A percentile compares a stretch with the other conserved stretches of the same genome.
phyloP scores from a whole-genome alignment of 2,329 filamentous ascomycete genomes.

The Alternaria conjuncta region DNA sequence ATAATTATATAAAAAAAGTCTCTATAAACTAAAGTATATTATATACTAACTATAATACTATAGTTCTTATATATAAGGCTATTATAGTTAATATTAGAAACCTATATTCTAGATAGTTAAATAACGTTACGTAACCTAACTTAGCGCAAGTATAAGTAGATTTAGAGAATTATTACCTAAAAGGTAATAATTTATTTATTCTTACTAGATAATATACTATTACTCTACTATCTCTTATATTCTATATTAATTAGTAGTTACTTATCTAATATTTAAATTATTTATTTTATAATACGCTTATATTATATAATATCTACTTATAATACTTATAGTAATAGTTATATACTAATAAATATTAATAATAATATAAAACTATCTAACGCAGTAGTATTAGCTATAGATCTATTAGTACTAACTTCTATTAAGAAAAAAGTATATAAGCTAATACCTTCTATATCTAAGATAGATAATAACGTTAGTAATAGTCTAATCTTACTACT shows the following conservation, averaged over 20 bases:
- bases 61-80: too few relatives aligned
- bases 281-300: not conserved
- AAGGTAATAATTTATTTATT: too few relatives aligned
- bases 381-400: not conserved
- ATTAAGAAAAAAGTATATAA: not conserved
- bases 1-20: too few relatives aligned
- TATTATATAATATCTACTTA: not conserved
- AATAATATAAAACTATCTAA: not conserved
- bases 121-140: too few relatives aligned
- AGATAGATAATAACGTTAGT: not conserved
- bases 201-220: too few relatives aligned
- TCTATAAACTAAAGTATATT: too few relatives aligned
- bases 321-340: not conserved
- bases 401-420: not conserved
- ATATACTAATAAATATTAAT: not conserved
- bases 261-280: not conserved
- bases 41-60: too few relatives aligned
- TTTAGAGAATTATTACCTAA: too few relatives aligned
- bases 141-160: too few relatives aligned
- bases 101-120: too few relatives aligned
- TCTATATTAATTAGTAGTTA: not conserved
- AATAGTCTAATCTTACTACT: not conserved
- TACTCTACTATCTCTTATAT: too few relatives aligned
- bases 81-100: too few relatives aligned
- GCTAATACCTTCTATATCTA: not conserved